Evolutionary conservation across 768 basidiomycete species (phyloP), one percentile per base, ranked within the genome.

Genomic region (Amanita pseudoporphyria): DNA sequence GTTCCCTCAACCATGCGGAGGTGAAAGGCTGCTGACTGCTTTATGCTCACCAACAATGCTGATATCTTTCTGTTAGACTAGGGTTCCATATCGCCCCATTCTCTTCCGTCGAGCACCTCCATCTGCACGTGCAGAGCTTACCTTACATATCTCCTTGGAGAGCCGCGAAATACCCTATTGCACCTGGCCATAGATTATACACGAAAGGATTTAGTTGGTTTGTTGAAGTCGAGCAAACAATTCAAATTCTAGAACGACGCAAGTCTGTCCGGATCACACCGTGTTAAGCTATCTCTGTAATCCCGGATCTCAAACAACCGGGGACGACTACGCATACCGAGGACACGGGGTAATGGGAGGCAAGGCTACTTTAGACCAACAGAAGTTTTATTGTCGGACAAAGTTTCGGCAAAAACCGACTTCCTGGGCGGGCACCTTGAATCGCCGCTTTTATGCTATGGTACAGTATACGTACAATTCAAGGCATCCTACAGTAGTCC

Each of bases 41-140:
- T 5, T 32, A 4, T 21, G n/a, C 16, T 31, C 9, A 19, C 26
- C 18, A 32, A 6, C 30, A 7, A 21, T 22, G 33, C 35, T 18
- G 32, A 30, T 7, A 5, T n/a, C 24, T 26, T 28, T 47, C 22
- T 49, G n/a, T n/a, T n/a, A 87, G 87, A 53, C 70, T 88, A 67
- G 87, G 87, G 1, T 90, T 88, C 58, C 87, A 90, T 59, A 84
- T 88, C 45, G 83, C 87, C 0, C 87, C 87, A 0, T 86, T 84
- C 63, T 82, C 77, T 51, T 81, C 79, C 30, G 72, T 89, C 5
- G 59, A 78, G 31, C 87, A 90, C 59, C 68, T 90, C 13, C 87
- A 89, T 60, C 64, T 90, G 33, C 87, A 89, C 58, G 77, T 83
- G 19, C 82, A 84, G 41, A 79, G 68, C 3, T 60, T 86, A 45